These are phyloP conservation scores for Pythium folliculosum DNA, from an alignment of 352 stramenopile species.

Conservation along the genomic window DNA sequence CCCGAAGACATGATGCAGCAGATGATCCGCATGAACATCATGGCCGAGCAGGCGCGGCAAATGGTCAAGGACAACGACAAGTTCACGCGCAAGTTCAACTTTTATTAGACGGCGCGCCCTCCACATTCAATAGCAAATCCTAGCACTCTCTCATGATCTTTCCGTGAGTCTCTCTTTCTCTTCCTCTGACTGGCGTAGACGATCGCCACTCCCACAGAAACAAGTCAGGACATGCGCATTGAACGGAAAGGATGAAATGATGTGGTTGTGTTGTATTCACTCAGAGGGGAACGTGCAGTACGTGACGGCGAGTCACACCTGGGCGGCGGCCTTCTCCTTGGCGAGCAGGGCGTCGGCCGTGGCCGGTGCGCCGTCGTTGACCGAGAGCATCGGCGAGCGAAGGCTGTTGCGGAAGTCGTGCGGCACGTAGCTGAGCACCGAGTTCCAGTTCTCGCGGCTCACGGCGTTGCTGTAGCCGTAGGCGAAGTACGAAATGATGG, in stretches of 20 bases:
- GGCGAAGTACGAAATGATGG: slow-evolving; percentile 70
- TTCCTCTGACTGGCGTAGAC: background rate
- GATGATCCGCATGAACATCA: slow-evolving; percentile 80
- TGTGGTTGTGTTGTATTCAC: background rate
- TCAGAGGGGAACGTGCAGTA: slow-evolving; percentile 7
- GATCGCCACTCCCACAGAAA: background rate
- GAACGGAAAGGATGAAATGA: too few species aligned
- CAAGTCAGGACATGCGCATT: background rate
- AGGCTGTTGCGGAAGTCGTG: slow-evolving; percentile 30
- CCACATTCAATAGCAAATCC: background rate
- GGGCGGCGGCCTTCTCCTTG: slow-evolving; percentile 33
- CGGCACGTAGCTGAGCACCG: slow-evolving; percentile 52
- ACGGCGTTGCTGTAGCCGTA: slow-evolving; percentile 74
- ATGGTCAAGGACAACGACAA: slow-evolving; percentile 66
- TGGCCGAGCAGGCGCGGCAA: slow-evolving; percentile 63
- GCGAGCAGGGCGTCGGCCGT: slow-evolving; percentile 27
- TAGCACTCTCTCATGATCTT: background rate
- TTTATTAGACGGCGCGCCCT: slow-evolving; percentile 7
- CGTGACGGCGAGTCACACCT: slow-evolving; percentile 9
- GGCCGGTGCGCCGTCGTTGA: slow-evolving; percentile 42
- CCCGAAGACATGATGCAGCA: slow-evolving; percentile 63
- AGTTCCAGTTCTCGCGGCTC: slow-evolving; percentile 58
- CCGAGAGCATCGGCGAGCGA: slow-evolving; percentile 55
- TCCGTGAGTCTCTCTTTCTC: background rate
- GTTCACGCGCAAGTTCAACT: slow-evolving; percentile 45